Base-by-base conservation (phyloP, 1,284 basidiomycete species). In the Meira miltonrushii region DNA sequence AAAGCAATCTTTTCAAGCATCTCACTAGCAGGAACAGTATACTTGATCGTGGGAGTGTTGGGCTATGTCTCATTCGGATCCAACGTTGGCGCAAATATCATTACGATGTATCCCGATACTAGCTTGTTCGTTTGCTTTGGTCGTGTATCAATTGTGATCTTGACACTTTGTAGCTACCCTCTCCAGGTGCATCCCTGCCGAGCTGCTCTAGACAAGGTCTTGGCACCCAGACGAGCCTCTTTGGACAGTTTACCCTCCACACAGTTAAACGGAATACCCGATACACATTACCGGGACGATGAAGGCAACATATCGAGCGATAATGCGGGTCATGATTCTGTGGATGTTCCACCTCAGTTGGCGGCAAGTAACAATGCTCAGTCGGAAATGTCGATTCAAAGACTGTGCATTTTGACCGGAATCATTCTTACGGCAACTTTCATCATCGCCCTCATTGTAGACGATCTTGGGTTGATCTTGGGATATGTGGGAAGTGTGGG, bases 401-500 rank as follows among this genome's bases (percentile, higher is more conserved):
- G 52, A 21, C 58, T 60, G 67, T 68, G 67, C 51, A 54, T 68
- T 23, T 55, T 77, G 58, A 77, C 75, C 9, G 59, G 64, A 13
- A 57, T 58, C 21, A 65, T 76, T 41, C 70, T 76, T 33, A 57
- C 57, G 41, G 64, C 71, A 13, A 71, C 72, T 9, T 71, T 73
- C 21, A 39, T 66, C 21, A 65, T 78, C 52, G 65, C 62, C 23
- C 46, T 78, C 38, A 55, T 70, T n/a, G 68, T 77, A 33, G 70
- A 74, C 40, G 74, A 78, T 54, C 66, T 78, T 15, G 72, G 69
- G n/a, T 57, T 78, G 43, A 68, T 77, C 52, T 69, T 78, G 37
- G 90, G 92, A 4, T 95, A 98, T 75, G 95, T 99, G 25, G 95
- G 95, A 7, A 88, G 92, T 10, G 95, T 94, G 0, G 95, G 95